Conservation (phyloP, 257 asterid genomes). For the Capsicum chinense region DNA sequence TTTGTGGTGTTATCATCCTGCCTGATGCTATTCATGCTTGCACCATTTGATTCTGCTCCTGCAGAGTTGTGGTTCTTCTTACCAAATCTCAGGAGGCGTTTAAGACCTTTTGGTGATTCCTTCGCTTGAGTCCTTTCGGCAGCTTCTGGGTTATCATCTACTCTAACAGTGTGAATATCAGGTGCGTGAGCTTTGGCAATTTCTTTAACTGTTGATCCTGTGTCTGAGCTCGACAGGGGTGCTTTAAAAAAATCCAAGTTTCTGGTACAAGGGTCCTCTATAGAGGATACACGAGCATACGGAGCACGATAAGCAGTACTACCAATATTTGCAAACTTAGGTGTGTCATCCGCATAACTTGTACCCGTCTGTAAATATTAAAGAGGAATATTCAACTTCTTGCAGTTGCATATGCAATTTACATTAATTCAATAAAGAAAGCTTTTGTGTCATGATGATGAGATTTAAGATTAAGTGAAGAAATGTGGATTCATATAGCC, state of each 20-base stretch:
- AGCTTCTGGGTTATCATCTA: constrained; percentile 50
- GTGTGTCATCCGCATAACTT: constrained; percentile 48
- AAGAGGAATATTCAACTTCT: constrained; percentile 20
- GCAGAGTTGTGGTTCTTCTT: constrained; percentile 74
- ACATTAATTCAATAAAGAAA: neutral
- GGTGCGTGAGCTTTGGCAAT: constrained; percentile 51
- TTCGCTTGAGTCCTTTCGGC: constrained; percentile 57
- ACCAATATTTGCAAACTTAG: constrained; percentile 35
- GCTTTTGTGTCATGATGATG: too few species aligned
- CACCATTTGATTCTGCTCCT: constrained; percentile 61
- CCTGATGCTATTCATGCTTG: constrained; percentile 51
- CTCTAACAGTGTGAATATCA: constrained; percentile 46
- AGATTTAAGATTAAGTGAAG: too few species aligned
- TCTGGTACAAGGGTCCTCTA: constrained; percentile 65
- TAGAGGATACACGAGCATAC: constrained; percentile 68
- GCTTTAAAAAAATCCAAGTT: constrained; percentile 57
- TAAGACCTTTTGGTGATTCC: constrained; percentile 80
- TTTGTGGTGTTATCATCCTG: constrained; percentile 46
- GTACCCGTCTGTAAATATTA: constrained; percentile 46
- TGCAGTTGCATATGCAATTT: neutral
- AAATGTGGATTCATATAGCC: too few species aligned
- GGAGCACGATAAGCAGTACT: constrained; percentile 61
- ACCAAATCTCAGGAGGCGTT: constrained; percentile 80
- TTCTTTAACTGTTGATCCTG: constrained; percentile 47
- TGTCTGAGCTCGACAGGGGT: constrained; percentile 40